phyloP scores from a whole-genome alignment of 129 eudicot genomes.

The Daucus carota region DNA sequence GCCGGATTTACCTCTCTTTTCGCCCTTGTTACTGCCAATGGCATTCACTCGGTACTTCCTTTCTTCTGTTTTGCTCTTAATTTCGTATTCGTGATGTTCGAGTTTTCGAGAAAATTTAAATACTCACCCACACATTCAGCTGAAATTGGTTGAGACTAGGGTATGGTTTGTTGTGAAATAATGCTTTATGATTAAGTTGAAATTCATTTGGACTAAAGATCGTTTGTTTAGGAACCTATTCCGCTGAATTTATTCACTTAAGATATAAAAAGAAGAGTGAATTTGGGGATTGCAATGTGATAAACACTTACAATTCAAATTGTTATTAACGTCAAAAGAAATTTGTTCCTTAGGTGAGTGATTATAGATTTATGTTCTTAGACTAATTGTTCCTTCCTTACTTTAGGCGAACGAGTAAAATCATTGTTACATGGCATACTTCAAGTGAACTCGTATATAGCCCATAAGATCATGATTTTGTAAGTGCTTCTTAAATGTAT shows the following conservation, averaged over 20 bases:
- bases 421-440: too few species aligned
- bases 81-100: not conserved
- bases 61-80: not conserved
- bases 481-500: too few species aligned
- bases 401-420: too few species aligned
- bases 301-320: not conserved
- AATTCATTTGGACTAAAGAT: not conserved
- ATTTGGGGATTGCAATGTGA: not conserved
- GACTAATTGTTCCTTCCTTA: too few species aligned
- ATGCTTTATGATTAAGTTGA: not conserved
- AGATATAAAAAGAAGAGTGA: not conserved
- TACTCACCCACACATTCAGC: not conserved
- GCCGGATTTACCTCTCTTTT: slow-evolving; percentile 61
- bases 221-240: not conserved
- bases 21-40: slow-evolving; percentile 49
- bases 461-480: too few species aligned
- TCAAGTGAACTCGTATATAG: too few species aligned
- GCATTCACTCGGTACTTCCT: slow-evolving; percentile 54
- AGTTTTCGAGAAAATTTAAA: not conserved
- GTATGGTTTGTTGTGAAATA: not conserved
- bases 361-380: too few species aligned
- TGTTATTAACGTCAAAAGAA: too few species aligned
- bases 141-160: not conserved
- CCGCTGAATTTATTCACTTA: not conserved
- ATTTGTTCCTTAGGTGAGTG: too few species aligned